Percentiles rank a stretch among this genome's conserved stretches.
Conservation (phyloP, 1,139 yeast species). For the Candida tunisiensis region DNA sequence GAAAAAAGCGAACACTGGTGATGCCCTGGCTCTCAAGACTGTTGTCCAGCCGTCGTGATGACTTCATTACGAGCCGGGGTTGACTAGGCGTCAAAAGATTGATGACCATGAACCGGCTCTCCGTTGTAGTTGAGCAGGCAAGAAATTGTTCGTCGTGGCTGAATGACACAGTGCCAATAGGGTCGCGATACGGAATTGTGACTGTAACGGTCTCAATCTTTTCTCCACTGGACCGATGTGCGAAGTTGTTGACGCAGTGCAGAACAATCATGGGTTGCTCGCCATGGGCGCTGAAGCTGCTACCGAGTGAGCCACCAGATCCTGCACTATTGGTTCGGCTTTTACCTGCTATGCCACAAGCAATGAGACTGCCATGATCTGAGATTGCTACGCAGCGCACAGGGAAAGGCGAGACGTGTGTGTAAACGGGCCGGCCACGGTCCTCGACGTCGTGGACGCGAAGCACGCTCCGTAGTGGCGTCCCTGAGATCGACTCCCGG, state of each 20-base stretch:
- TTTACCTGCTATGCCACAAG: slow-evolving; percentile 70
- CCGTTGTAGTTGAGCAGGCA: slow-evolving; percentile 72
- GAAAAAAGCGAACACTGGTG: slow-evolving; percentile 64
- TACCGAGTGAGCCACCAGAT: no score
- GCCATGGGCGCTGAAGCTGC: no score
- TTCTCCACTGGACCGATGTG: no score
- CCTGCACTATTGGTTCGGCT: slow-evolving; percentile 49
- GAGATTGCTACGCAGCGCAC: slow-evolving; percentile 65
- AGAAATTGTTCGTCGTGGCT: slow-evolving; percentile 54
- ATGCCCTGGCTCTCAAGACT: slow-evolving; percentile 74
- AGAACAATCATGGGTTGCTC: slow-evolving; percentile 71
- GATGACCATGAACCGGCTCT: slow-evolving; percentile 62
- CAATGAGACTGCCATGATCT: slow-evolving; percentile 44
- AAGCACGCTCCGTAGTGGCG: no score
- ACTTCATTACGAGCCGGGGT: slow-evolving; percentile 59
- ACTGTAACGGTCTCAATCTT: slow-evolving; percentile 19
- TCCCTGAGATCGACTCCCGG: no score
- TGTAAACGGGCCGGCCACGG: slow-evolving; percentile 47
- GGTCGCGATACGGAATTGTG: slow-evolving; percentile 74
- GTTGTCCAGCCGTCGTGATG: slow-evolving; percentile 41
- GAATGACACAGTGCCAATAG: slow-evolving; percentile 56
- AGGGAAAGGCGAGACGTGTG: slow-evolving; percentile 56
- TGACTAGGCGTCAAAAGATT: slow-evolving; percentile 43
- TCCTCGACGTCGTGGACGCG: no score
- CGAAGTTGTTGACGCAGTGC: slow-evolving; percentile 25